phyloP scores from a whole-genome alignment of 1,284 basidiomycete species.

The Sporisorium sorghi region DNA sequence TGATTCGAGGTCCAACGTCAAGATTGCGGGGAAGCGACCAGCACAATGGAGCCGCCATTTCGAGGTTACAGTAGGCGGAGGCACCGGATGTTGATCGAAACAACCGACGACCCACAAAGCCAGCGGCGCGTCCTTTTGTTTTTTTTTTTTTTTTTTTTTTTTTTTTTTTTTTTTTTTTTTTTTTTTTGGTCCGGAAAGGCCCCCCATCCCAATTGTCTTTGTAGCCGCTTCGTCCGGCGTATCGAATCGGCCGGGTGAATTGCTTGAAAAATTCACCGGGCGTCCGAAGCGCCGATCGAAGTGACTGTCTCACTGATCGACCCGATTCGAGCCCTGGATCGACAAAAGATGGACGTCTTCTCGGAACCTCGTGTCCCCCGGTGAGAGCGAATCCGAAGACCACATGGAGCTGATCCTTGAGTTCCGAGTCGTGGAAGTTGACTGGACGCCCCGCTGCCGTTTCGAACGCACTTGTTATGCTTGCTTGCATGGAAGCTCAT shows the following conservation, averaged over 20 bases:
- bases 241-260: slow-evolving; percentile 13
- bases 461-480: slow-evolving; percentile 3
- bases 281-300: slow-evolving; percentile 5
- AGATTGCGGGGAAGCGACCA: neutral
- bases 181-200: slow-evolving; percentile 15
- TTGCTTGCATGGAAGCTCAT: slow-evolving; percentile 7
- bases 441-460: slow-evolving; percentile 3
- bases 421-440: slow-evolving; percentile 1
- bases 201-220: neutral
- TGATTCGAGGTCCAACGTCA: neutral
- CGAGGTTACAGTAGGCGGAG: too few relatives aligned
- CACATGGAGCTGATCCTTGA: neutral
- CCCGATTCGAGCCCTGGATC: slow-evolving; percentile 14
- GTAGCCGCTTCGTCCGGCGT: slow-evolving; percentile 27
- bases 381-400: neutral
- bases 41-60: too few relatives aligned
- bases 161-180: slow-evolving; percentile 4
- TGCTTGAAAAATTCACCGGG: neutral
- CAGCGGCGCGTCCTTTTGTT: neutral
- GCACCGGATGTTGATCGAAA: slow-evolving; percentile 13
- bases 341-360: neutral
- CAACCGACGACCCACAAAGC: slow-evolving; percentile 11
- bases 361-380: neutral
- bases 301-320: neutral
- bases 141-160: slow-evolving; percentile 3